Evolutionary conservation across 1,284 basidiomycete genomes (phyloP).

Genomic region (Tylopilus sp.): DNA sequence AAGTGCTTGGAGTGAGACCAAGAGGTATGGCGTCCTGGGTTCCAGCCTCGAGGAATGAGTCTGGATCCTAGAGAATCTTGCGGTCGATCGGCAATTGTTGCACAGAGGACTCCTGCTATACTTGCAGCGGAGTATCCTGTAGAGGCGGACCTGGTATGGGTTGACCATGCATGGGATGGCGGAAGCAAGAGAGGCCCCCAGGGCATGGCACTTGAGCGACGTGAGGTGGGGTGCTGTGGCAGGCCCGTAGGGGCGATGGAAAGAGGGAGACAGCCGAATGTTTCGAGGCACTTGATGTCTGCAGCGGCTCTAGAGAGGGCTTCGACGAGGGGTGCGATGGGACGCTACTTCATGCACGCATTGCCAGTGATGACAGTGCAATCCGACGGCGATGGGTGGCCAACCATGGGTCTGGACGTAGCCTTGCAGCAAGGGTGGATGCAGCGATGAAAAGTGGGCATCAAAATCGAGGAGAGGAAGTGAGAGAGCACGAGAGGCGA

Average conservation of each 20-base stretch:
- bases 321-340: conserved; percentile 92
- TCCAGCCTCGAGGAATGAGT: conserved; percentile 24
- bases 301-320: conserved; percentile 84
- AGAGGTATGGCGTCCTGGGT: conserved; percentile 14
- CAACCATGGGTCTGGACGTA: conserved; percentile 78
- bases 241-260: conserved; percentile 82
- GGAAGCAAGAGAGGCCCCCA: conserved; percentile 35
- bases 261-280: conserved; percentile 84
- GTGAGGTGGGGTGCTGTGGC: conserved; percentile 26
- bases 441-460: conserved; percentile 65
- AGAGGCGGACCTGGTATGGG: conserved; percentile 18
- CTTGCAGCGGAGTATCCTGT: not conserved
- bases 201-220: conserved; percentile 15
- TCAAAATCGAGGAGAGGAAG: conserved; percentile 90
- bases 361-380: conserved; percentile 91
- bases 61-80: conserved; percentile 33
- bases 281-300: conserved; percentile 74
- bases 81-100: conserved; percentile 15
- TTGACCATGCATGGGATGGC: conserved; percentile 32
- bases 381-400: conserved; percentile 42
- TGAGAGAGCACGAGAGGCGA: conserved; percentile 70
- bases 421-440: conserved; percentile 61
- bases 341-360: conserved; percentile 96
- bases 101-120: not conserved
- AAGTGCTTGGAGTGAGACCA: conserved; percentile 29